Evolutionary conservation across 2,329 filamentous ascomycete genomes (phyloP).

Genomic region (Tympanopsis confertula): DNA sequence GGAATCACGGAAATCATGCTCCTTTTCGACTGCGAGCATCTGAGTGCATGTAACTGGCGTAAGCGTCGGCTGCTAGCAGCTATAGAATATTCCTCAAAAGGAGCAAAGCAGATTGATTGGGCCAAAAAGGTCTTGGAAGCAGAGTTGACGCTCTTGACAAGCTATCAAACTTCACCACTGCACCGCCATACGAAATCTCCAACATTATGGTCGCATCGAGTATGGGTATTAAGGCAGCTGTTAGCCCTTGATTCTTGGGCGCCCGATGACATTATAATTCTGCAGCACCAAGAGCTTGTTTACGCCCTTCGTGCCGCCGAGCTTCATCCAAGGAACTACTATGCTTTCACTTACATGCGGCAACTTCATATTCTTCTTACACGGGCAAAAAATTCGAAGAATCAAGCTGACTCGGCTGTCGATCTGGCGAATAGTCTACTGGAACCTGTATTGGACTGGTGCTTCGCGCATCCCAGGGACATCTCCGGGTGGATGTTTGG

Average conservation of each 20-base stretch:
- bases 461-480: background rate
- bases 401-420: background rate
- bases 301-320: background rate
- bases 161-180: background rate
- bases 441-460: background rate
- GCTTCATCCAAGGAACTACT: slow-evolving; percentile 1
- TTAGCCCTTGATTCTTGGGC: too few relatives aligned
- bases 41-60: background rate
- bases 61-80: too few relatives aligned
- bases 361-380: background rate
- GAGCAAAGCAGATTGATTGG: background rate
- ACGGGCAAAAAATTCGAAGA: too few relatives aligned
- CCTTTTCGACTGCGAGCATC: background rate
- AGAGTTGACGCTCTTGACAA: background rate
- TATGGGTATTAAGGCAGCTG: background rate
- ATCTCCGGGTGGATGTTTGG: background rate
- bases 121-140: background rate
- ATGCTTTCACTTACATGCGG: background rate
- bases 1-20: background rate
- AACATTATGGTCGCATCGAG: background rate
- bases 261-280: too few relatives aligned
- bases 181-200: slow-evolving; percentile 1
- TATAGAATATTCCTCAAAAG: too few relatives aligned
- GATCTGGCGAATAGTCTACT: background rate
- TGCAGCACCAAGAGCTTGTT: too few relatives aligned